phyloP scores from a whole-genome alignment of 331 rosid genomes.

The Malus hybrid region DNA sequence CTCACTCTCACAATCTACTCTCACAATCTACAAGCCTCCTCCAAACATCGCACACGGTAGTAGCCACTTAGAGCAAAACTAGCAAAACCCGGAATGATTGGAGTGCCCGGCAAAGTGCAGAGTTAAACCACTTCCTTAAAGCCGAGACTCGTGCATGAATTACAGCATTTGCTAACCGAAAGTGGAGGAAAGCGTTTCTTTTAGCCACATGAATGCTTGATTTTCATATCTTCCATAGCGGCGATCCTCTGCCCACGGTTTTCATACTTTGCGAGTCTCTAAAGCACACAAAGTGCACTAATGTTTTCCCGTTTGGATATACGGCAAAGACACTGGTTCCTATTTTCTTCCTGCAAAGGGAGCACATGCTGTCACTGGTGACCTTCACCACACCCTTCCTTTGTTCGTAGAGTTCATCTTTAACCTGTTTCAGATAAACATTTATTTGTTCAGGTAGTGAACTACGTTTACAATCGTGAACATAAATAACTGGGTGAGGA shows the following conservation, averaged over 20 bases:
- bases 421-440: slow-evolving; percentile 51
- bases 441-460: not conserved
- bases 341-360: slow-evolving; percentile 90
- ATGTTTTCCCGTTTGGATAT: slow-evolving; percentile 84
- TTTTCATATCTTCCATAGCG: slow-evolving; percentile 34
- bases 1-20: not conserved
- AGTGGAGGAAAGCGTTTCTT: too few species aligned
- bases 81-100: not conserved
- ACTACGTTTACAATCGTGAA: not conserved
- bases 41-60: not conserved
- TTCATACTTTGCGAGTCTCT: slow-evolving; percentile 90
- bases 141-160: not conserved
- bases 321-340: slow-evolving; percentile 94
- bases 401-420: slow-evolving; percentile 71
- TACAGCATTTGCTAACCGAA: not conserved
- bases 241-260: slow-evolving; percentile 69
- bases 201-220: not conserved
- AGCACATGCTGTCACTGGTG: slow-evolving; percentile 78
- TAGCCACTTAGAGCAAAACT: not conserved
- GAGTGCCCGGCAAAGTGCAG: not conserved
- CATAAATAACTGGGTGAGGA: not conserved
- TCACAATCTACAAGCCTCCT: not conserved
- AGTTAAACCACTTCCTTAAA: too few species aligned
- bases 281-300: slow-evolving; percentile 90
- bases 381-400: slow-evolving; percentile 70